phyloP scores from a whole-genome alignment of 1,139 yeast species.

The Pneumocystis jirovecii region DNA sequence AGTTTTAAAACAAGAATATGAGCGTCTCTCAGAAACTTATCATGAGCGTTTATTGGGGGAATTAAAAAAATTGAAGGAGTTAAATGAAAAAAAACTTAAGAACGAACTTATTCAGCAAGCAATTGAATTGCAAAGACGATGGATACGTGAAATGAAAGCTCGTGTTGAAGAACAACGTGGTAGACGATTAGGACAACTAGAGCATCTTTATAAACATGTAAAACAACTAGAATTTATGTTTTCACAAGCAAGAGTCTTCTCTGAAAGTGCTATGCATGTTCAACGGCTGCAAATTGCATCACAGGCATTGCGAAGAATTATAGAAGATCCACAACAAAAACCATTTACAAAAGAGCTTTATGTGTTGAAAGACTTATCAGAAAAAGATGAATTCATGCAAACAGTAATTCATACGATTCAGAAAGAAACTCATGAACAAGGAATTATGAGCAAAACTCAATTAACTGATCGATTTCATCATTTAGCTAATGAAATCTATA shows the following conservation, averaged over 20 bases:
- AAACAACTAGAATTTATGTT: conserved; percentile 46
- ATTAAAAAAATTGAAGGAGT: conserved; percentile 51
- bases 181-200: conserved; percentile 60
- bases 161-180: conserved; percentile 68
- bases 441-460: conserved; percentile 39
- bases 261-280: conserved; percentile 41
- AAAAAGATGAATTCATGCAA: conserved; percentile 33
- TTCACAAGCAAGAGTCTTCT: conserved; percentile 40
- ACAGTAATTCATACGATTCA: conserved; percentile 35
- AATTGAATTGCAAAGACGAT: conserved; percentile 55
- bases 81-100: conserved; percentile 58
- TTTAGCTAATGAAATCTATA: conserved; percentile 72
- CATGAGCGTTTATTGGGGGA: conserved; percentile 47
- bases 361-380: conserved; percentile 29
- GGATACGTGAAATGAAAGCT: conserved; percentile 47
- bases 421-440: conserved; percentile 36
- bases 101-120: conserved; percentile 63
- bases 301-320: conserved; percentile 36
- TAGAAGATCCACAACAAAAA: conserved; percentile 26
- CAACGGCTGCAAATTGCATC: conserved; percentile 45
- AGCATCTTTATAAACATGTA: conserved; percentile 43
- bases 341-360: conserved; percentile 27
- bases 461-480: conserved; percentile 62
- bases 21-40: conserved; percentile 49
- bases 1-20: conserved; percentile 48